Percentiles rank a stretch among this genome's conserved stretches.
These are phyloP conservation scores for Metschnikowia gruessii DNA, from an alignment of 805 yeast genomes.

Conservation along the genomic window DNA sequence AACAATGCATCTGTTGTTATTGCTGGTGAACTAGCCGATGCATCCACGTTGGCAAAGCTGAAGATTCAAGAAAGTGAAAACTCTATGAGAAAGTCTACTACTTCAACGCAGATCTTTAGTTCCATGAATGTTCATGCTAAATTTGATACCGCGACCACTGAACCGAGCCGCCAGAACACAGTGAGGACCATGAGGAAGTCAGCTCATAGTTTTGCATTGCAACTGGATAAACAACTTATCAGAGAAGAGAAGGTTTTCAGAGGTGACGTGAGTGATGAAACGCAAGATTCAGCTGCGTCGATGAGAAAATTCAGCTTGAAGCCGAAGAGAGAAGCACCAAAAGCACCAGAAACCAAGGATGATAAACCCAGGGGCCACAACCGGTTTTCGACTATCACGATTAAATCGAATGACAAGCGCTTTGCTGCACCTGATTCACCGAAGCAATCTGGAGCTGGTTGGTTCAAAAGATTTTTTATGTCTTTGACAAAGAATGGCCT, in stretches of 20 bases:
- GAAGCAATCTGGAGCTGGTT: slow-evolving; percentile 20
- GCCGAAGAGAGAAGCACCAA: slow-evolving; percentile 41
- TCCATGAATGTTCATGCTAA: slow-evolving; percentile 21
- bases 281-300: background rate
- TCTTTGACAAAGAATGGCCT: slow-evolving; percentile 18
- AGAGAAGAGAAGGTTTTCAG: background rate
- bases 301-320: slow-evolving; percentile 32
- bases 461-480: slow-evolving; percentile 41
- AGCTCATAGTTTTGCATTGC: background rate
- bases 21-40: slow-evolving; percentile 6
- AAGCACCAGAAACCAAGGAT: slow-evolving; percentile 25
- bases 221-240: background rate
- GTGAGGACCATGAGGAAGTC: slow-evolving; percentile 2
- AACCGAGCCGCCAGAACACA: slow-evolving; percentile 8
- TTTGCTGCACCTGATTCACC: slow-evolving; percentile 11
- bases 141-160: slow-evolving; percentile 1
- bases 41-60: slow-evolving; percentile 5
- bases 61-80: slow-evolving; percentile 14
- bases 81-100: slow-evolving; percentile 21
- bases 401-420: slow-evolving; percentile 13
- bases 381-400: slow-evolving; percentile 38
- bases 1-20: slow-evolving; percentile 5
- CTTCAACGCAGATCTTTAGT: slow-evolving; percentile 34
- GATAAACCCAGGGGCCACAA: slow-evolving; percentile 19
- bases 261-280: background rate